These are phyloP conservation scores for Falciphora oryzae DNA, from an alignment of 2,329 filamentous ascomycete species.

Conservation along the genomic window DNA sequence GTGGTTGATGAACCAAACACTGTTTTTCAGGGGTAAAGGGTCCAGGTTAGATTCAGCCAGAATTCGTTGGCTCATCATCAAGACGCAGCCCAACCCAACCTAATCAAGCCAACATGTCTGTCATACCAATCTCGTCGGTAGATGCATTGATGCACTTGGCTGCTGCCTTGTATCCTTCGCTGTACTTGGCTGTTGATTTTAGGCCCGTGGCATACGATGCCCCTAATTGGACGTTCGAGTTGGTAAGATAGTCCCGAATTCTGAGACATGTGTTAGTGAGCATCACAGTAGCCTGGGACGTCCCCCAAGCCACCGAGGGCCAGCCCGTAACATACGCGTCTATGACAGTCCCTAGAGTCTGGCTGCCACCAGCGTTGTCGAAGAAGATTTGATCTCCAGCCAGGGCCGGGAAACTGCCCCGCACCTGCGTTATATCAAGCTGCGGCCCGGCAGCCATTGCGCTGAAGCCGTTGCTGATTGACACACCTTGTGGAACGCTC, in stretches of 20 bases:
- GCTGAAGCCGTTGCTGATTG: background rate
- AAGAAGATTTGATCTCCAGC: constrained; percentile 60
- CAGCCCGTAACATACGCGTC: constrained; percentile 46
- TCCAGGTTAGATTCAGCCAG: background rate
- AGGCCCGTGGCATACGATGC: constrained; percentile 60
- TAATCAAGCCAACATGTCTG: too few species aligned
- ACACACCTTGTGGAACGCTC: background rate
- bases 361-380: constrained; percentile 74
- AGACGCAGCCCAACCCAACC: background rate
- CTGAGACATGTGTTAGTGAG: constrained; percentile 30
- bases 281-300: background rate
- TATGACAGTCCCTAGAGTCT: constrained; percentile 60
- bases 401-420: constrained; percentile 63
- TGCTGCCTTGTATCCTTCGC: constrained; percentile 55
- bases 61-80: background rate
- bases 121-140: constrained; percentile 55
- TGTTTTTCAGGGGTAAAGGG: constrained; percentile 19
- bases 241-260: constrained; percentile 59
- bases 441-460: background rate
- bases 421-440: constrained; percentile 49
- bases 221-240: constrained; percentile 70
- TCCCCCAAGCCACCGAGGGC: background rate
- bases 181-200: constrained; percentile 53
- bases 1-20: constrained; percentile 71
- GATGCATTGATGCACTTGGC: constrained; percentile 66